phyloP scores from a whole-genome alignment of 129 eudicot genomes.

The Helichrysum umbraculigerum region DNA sequence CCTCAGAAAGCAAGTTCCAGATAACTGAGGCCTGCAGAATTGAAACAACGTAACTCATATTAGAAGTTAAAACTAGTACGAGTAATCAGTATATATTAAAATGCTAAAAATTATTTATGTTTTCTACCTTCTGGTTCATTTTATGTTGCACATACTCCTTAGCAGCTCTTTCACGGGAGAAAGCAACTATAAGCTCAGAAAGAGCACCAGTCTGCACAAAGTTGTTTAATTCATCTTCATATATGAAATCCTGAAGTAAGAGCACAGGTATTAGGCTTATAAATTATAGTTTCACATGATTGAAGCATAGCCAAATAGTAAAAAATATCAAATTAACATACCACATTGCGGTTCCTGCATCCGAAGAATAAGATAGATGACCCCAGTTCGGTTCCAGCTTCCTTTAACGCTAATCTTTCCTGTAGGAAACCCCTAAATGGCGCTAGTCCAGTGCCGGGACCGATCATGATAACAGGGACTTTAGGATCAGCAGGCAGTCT shows the following conservation, averaged over 20 bases:
- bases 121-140: conserved; percentile 64
- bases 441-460: conserved; percentile 98
- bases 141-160: conserved; percentile 96
- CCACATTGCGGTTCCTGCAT: conserved; percentile 79
- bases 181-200: conserved; percentile 69
- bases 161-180: conserved; percentile 80
- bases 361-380: conserved; percentile 73
- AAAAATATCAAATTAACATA: neutral
- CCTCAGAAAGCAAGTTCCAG: conserved; percentile 72
- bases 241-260: conserved; percentile 38
- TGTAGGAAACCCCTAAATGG: conserved; percentile 92
- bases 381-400: conserved; percentile 39
- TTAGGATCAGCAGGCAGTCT: conserved; percentile 72
- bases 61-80: neutral
- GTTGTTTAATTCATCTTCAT: conserved; percentile 68
- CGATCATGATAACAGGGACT: conserved; percentile 84
- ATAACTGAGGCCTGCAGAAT: conserved; percentile 55
- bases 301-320: neutral
- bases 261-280: neutral
- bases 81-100: neutral
- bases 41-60: neutral
- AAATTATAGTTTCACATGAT: neutral
- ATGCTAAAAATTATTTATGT: neutral
- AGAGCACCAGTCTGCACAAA: conserved; percentile 66
- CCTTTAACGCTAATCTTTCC: conserved; percentile 78